Percentiles rank a stretch among this genome's conserved stretches.
Conservation (phyloP, 148 eudicot genomes). For the Vaccinium corymbosum region DNA sequence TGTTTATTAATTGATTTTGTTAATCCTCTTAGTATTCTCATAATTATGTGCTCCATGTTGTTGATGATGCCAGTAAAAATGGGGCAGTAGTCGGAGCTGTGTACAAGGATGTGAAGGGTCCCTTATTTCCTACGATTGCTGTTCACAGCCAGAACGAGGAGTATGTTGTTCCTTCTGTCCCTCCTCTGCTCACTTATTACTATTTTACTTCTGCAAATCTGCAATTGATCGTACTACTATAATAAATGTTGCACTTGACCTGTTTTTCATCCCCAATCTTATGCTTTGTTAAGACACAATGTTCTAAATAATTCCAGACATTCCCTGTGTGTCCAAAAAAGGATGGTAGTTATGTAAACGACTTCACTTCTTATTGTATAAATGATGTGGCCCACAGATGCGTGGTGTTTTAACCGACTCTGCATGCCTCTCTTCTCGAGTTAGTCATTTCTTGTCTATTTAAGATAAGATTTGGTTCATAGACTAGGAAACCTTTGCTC, state of each 20-base stretch:
- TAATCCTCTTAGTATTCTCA: slow-evolving; percentile 5
- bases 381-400: not conserved
- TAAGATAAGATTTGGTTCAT: not conserved
- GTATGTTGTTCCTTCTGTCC: slow-evolving; percentile 47
- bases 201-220: slow-evolving; percentile 6
- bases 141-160: slow-evolving; percentile 97
- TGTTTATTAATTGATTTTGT: slow-evolving; percentile 11
- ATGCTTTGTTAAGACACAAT: not conserved
- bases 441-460: not conserved
- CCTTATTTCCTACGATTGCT: slow-evolving; percentile 80
- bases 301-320: not conserved
- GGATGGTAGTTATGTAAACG: not conserved
- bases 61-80: slow-evolving; percentile 62
- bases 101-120: slow-evolving; percentile 75
- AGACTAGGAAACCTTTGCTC: not conserved
- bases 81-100: slow-evolving; percentile 63
- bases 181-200: not conserved
- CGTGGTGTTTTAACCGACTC: not conserved
- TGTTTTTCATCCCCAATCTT: not conserved
- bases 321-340: not conserved
- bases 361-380: not conserved
- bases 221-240: not conserved
- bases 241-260: not conserved
- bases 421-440: not conserved
- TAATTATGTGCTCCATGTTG: not conserved